Conservation (phyloP, 495 filamentous ascomycete species). For the Lasiosphaeria ovina region DNA sequence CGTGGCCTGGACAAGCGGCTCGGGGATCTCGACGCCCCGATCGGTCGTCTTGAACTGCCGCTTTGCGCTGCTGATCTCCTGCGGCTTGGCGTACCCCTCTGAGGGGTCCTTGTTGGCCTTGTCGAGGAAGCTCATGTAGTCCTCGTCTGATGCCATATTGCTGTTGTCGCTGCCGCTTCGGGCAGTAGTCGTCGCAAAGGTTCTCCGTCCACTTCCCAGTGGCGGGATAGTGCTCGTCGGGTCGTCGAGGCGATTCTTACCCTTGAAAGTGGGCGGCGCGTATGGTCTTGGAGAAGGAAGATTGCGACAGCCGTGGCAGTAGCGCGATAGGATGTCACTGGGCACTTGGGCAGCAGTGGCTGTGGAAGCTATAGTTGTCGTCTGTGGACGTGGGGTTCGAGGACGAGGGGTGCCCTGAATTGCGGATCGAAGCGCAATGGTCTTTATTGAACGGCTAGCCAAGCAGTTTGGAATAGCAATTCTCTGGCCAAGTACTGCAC, state of each 20-base stretch:
- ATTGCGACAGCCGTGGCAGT: no score
- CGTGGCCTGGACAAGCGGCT: conserved; percentile 46
- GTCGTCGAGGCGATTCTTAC: no score
- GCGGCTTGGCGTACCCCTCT: conserved; percentile 35
- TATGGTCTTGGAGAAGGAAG: no score
- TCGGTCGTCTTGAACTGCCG: conserved; percentile 50
- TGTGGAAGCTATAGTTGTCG: no score
- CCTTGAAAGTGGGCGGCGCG: no score
- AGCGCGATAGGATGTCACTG: no score
- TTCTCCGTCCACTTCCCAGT: no score
- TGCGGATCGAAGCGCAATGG: neutral
- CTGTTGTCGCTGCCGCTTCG: neutral
- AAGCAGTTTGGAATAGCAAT: neutral
- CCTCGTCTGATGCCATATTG: conserved; percentile 73
- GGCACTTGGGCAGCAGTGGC: no score
- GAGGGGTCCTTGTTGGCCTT: conserved; percentile 74
- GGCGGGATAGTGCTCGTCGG: no score
- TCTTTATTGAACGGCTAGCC: neutral
- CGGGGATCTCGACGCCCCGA: conserved; percentile 52
- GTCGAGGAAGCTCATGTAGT: conserved; percentile 77
- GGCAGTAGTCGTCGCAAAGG: neutral
- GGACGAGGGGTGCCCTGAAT: neutral
- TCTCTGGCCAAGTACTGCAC: neutral
- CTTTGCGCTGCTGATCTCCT: neutral
- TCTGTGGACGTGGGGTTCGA: no score